Base-by-base conservation (phyloP, 352 stramenopile genomes). In the Globisporangium recalcitrans region DNA sequence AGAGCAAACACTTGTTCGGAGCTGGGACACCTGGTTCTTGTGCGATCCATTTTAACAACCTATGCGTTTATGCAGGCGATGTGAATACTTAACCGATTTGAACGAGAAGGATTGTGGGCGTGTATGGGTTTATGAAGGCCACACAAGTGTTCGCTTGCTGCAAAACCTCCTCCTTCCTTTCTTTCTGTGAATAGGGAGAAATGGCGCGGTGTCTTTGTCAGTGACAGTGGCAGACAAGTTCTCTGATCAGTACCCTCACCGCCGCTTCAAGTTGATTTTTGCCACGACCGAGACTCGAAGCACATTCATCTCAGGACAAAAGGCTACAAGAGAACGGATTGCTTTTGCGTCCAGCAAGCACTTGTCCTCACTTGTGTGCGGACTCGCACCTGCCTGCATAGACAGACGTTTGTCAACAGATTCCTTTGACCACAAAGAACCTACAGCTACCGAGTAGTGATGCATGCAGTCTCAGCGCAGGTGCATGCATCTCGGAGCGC, bases 171-270 rank as follows among this genome's bases (percentile, higher is more conserved):
- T 31, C 5, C 27, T 29, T 47, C 10, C 27, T 49, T 49, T 49
- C 19, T 49, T 49, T 26, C 42, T 3, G 10, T 22, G 24, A 24
- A 53, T 53, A 14, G 47, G 47, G 47, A 16, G 42, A 49, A 53
- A 21, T 54, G 42, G 29, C 21, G 56, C 27, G 56, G 56, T 6
- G 42, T 62, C 56, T 62, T 62, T 62, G 56, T 55, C 14, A 11
- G 34, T 7, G 32, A 32, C 40, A 40, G 54, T 13, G 36, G 36
- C 4, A 44, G 36, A 14, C 36, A 1, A n/a, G 36, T 44, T 22
- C 38, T 46, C 19, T 4, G 6, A 10, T 6, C 1, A 13, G 24
- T 24, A 10, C 55, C 27, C 19, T 40, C 27, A 8, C 16, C 22
- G 14, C 29, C 24, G 48, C 48, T 54, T 54, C 48, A 54, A 54